These are phyloP conservation scores for Spongospora subterranea DNA, from an alignment of 208 protist genomes.

Conservation along the genomic window DNA sequence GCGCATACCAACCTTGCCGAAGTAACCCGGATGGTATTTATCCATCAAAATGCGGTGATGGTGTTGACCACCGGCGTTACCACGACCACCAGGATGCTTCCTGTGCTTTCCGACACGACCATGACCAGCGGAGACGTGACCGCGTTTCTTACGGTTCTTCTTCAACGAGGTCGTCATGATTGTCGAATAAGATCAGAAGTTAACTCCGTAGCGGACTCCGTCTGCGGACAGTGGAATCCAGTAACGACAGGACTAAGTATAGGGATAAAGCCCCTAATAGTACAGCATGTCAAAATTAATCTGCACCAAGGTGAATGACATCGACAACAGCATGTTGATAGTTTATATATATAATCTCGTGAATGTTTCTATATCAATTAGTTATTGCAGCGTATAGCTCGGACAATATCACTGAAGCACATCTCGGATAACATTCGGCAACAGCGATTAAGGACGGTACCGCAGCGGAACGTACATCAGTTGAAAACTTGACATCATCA, in stretches of 20 bases:
- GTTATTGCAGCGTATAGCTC: background rate
- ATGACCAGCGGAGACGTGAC: slow-evolving; percentile 71
- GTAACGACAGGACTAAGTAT: background rate
- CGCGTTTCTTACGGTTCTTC: slow-evolving; percentile 74
- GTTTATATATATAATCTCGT: too few relatives aligned
- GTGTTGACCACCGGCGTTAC: slow-evolving; percentile 99
- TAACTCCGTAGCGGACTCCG: background rate
- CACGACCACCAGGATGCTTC: slow-evolving; percentile 99
- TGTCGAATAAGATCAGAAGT: background rate
- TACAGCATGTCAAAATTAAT: too few relatives aligned
- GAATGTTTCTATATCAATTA: too few relatives aligned
- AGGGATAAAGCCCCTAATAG: background rate
- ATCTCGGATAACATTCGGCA: background rate
- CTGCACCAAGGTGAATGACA: too few relatives aligned
- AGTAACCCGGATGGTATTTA: slow-evolving; percentile 98
- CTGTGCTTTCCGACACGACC: slow-evolving; percentile 94
- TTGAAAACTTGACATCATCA: background rate
- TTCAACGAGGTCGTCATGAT: slow-evolving; percentile 67
- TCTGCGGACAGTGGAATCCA: background rate
- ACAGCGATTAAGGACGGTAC: background rate
- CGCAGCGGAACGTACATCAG: background rate
- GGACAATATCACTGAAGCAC: background rate
- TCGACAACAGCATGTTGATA: too few relatives aligned
- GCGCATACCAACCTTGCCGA: slow-evolving; percentile 99
- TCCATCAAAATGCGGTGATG: slow-evolving; percentile 99